phyloP scores from a whole-genome alignment of 768 basidiomycete species.

The Phaffia tasmanica region DNA sequence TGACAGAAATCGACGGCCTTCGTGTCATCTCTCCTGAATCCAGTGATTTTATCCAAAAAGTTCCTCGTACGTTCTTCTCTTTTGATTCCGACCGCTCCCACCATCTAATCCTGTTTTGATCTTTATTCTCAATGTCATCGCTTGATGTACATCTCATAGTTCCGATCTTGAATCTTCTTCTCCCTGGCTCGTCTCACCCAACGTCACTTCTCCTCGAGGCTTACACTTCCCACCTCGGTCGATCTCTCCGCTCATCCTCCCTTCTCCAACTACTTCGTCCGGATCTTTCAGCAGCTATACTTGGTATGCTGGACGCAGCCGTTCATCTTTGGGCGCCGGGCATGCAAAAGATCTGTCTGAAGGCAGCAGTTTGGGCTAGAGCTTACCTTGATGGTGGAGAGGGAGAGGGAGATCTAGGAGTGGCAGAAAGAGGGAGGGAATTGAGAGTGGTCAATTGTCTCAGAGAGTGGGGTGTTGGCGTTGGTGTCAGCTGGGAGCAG shows the following conservation, averaged over 20 bases:
- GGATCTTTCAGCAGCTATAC: conserved; percentile 1
- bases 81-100: not conserved
- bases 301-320: conserved; percentile 8
- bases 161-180: conserved; percentile 69
- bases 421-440: conserved; percentile 81
- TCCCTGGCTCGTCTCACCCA: conserved; percentile 82
- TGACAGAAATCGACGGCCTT: conserved; percentile 82
- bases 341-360: conserved; percentile 23
- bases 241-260: conserved; percentile 3
- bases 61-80: conserved; percentile 53
- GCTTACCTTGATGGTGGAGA: conserved; percentile 88
- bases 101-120: not conserved
- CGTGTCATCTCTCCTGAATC: conserved; percentile 67
- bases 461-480: conserved; percentile 79
- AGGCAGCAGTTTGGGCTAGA: conserved; percentile 96
- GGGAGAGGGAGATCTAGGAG: conserved; percentile 56
- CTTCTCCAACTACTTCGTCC: conserved; percentile 5
- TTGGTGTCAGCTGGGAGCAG: conserved; percentile 86
- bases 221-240: conserved; percentile 31
- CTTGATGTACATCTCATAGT: conserved; percentile 41
- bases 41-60: conserved; percentile 86
- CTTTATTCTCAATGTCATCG: not conserved
- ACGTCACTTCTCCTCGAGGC: conserved; percentile 88
- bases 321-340: conserved; percentile 8
- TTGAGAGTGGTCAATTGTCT: conserved; percentile 91